Percentiles rank a stretch among this genome's conserved stretches.
These are phyloP conservation scores for Clathrospora elynae DNA, from an alignment of 2,329 filamentous ascomycete species.

Conservation along the genomic window DNA sequence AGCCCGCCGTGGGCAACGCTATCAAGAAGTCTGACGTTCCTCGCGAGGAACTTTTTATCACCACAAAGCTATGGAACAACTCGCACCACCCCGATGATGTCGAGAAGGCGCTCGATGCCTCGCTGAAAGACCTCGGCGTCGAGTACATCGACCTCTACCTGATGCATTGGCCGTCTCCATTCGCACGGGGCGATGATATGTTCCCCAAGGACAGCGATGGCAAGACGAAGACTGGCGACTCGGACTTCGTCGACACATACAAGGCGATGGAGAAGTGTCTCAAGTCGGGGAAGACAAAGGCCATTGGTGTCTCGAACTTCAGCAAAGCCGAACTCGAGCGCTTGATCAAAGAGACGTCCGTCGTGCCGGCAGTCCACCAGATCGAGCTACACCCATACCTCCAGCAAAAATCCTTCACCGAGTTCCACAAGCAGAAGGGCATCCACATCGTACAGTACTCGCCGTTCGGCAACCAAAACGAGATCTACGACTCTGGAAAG, in stretches of 20 bases:
- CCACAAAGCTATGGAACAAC: constrained; percentile 90
- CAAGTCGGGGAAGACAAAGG: constrained; percentile 42
- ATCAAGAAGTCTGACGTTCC: constrained; percentile 41
- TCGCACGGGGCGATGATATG: constrained; percentile 70
- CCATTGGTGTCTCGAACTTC: constrained; percentile 45
- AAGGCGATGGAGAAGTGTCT: constrained; percentile 49
- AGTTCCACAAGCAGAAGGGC: constrained; percentile 35
- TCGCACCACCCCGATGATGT: constrained; percentile 75
- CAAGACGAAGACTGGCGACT: constrained; percentile 30
- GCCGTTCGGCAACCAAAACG: constrained; percentile 44
- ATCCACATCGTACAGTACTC: constrained; percentile 46
- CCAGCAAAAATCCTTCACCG: constrained; percentile 33
- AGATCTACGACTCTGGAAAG: constrained; percentile 40
- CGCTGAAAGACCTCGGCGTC: constrained; percentile 74
- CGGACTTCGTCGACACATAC: constrained; percentile 41
- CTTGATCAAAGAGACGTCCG: constrained; percentile 53
- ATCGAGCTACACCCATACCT: constrained; percentile 42
- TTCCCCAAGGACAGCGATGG: constrained; percentile 57
- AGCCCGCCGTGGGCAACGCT: constrained; percentile 31
- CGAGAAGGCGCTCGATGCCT: constrained; percentile 72
- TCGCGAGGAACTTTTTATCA: constrained; percentile 49
- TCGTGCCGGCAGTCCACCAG: constrained; percentile 41
- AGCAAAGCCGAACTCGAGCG: constrained; percentile 53
- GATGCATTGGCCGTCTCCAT: constrained; percentile 76
- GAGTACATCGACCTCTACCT: constrained; percentile 91